Evolutionary conservation across 192 early-diverging fungal species (phyloP).

Genomic region (Spizellomyces punctatus): DNA sequence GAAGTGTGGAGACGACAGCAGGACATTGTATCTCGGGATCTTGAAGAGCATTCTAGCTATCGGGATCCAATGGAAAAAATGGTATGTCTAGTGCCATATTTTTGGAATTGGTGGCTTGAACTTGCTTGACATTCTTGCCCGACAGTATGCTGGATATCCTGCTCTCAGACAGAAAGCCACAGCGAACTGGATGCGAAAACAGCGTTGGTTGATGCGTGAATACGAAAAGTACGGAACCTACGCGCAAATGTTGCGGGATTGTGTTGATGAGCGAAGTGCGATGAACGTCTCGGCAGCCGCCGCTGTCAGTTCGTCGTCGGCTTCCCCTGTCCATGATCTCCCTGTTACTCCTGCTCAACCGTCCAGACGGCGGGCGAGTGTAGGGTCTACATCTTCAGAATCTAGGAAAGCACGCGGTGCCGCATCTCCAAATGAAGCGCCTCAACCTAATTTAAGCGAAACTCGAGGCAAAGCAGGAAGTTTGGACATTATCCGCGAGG

Average conservation of each 20-base stretch:
- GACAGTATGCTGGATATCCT: constrained; percentile 32
- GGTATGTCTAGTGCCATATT: constrained; percentile 23
- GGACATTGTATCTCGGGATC: constrained; percentile 31
- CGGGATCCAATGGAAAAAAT: constrained; percentile 38
- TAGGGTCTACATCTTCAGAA: too few relatives aligned
- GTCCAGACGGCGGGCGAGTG: too few relatives aligned
- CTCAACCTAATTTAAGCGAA: background rate
- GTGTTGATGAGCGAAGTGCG: background rate
- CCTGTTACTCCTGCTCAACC: too few relatives aligned
- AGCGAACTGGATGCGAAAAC: constrained; percentile 51
- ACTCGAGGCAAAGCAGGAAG: constrained; percentile 5
- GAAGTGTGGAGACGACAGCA: constrained; percentile 39
- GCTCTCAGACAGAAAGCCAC: constrained; percentile 36
- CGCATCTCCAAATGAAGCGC: too few relatives aligned
- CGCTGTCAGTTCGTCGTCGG: too few relatives aligned
- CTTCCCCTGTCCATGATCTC: too few relatives aligned
- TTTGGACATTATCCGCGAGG: constrained; percentile 1
- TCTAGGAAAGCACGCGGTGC: too few relatives aligned
- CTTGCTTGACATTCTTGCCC: background rate
- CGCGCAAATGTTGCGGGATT: constrained; percentile 25
- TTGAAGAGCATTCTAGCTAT: constrained; percentile 45
- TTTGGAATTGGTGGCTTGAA: too few relatives aligned
- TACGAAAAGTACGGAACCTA: constrained; percentile 49
- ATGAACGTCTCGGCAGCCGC: too few relatives aligned
- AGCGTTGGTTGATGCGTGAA: constrained; percentile 45